phyloP scores from a whole-genome alignment of 208 protist genomes.

The Crithidia sp. region DNA sequence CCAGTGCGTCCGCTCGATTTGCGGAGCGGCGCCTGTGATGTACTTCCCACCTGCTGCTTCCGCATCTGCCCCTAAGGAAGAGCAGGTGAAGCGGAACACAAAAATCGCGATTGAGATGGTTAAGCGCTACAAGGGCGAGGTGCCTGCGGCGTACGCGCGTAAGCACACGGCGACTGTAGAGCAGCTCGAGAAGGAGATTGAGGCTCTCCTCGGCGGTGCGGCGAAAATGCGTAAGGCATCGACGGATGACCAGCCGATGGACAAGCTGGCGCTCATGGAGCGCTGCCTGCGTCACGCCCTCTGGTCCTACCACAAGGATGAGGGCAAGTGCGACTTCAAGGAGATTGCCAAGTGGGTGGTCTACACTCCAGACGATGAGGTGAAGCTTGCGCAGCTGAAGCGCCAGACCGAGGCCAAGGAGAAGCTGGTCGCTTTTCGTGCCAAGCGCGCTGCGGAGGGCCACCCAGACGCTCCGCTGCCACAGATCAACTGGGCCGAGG shows the following conservation, averaged over 20 bases:
- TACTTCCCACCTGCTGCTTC: conserved; percentile 72
- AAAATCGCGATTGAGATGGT: conserved; percentile 92
- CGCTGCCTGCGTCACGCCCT: conserved; percentile 91
- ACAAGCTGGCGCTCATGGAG: conserved; percentile 92
- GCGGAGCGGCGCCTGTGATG: conserved; percentile 84
- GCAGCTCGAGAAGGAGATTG: conserved; percentile 90
- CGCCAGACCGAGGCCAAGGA: conserved; percentile 79
- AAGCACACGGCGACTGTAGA: conserved; percentile 84
- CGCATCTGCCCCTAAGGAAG: conserved; percentile 61
- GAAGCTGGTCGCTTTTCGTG: conserved; percentile 78
- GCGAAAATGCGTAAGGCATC: conserved; percentile 72
- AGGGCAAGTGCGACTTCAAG: conserved; percentile 85
- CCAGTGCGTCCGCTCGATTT: conserved; percentile 66
- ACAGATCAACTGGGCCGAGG: conserved; percentile 77
- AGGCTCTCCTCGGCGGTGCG: conserved; percentile 83
- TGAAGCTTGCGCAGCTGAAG: conserved; percentile 74
- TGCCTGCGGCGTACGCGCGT: conserved; percentile 79
- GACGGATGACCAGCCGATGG: conserved; percentile 90
- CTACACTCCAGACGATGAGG: conserved; percentile 90
- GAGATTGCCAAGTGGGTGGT: conserved; percentile 92
- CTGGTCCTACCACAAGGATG: conserved; percentile 92
- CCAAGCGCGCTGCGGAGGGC: conserved; percentile 64
- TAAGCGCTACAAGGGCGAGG: conserved; percentile 78
- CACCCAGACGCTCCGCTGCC: conserved; percentile 66
- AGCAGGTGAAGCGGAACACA: conserved; percentile 90